Percentiles rank a stretch among this genome's conserved stretches.
Conservation (phyloP, 2,329 filamentous ascomycete species). For the Colletotrichum tabaci region DNA sequence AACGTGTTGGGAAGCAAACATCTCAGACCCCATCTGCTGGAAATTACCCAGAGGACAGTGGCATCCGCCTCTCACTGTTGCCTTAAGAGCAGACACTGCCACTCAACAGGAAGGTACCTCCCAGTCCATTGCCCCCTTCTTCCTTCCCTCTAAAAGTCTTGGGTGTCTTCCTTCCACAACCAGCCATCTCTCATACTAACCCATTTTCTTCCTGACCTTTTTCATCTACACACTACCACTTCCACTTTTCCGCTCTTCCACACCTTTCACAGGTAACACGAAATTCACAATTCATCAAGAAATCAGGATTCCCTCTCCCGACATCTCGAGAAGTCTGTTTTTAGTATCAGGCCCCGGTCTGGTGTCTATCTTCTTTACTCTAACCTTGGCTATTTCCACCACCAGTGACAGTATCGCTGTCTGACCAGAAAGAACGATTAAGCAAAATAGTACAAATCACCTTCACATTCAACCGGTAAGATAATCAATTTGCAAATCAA, state of each 20-base stretch:
- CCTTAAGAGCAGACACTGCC: background rate
- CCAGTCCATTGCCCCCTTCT: background rate
- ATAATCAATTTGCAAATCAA: too few relatives aligned
- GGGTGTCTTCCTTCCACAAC: too few relatives aligned
- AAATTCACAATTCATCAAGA: too few relatives aligned
- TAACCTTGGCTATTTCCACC: too few relatives aligned
- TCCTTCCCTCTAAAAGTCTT: background rate
- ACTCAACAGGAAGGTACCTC: background rate
- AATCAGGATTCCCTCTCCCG: background rate
- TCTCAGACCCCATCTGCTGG: background rate
- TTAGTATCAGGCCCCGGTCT: too few relatives aligned
- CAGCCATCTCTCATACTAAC: background rate
- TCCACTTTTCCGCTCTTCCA: background rate
- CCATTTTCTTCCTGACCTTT: background rate
- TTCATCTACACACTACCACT: background rate
- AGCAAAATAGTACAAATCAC: too few relatives aligned
- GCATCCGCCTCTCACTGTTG: background rate
- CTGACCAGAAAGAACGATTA: too few relatives aligned
- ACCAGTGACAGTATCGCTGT: too few relatives aligned
- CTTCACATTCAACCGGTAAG: too few relatives aligned
- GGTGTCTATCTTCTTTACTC: too few relatives aligned
- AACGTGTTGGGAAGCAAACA: background rate
- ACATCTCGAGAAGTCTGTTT: background rate
- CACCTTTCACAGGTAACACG: background rate
- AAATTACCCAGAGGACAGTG: background rate